Conservation (phyloP, 441 rosid species). For the Pelargonium exstipulatum region DNA sequence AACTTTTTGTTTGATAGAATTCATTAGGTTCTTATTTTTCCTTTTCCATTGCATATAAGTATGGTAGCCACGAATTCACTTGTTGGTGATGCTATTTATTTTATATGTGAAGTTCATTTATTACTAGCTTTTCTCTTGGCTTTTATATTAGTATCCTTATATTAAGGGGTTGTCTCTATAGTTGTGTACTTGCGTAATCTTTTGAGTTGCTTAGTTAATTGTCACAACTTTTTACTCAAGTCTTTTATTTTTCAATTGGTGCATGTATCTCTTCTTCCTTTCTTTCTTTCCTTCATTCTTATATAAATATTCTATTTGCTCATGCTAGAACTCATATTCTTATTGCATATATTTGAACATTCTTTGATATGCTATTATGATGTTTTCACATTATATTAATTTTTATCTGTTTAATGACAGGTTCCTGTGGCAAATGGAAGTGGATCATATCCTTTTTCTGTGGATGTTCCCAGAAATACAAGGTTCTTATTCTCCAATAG, state of each 20-base stretch:
- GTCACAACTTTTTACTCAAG: neutral
- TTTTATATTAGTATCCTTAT: neutral
- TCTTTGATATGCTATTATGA: slow-evolving; percentile 8
- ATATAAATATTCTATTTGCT: neutral
- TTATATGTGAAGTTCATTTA: neutral
- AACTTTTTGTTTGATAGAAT: neutral
- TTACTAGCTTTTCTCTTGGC: neutral
- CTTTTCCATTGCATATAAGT: neutral
- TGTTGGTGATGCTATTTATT: neutral
- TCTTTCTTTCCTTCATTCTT: no score
- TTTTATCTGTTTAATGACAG: slow-evolving; percentile 35
- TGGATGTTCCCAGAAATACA: slow-evolving; percentile 88
- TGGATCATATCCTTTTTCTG: slow-evolving; percentile 91
- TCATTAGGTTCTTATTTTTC: slow-evolving; percentile 3
- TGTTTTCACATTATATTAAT: slow-evolving; percentile 1
- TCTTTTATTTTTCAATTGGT: neutral
- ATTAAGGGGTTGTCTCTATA: slow-evolving; percentile 8
- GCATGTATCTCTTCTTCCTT: neutral
- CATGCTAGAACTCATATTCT: neutral
- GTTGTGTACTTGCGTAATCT: neutral
- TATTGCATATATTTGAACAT: neutral
- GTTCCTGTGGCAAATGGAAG: slow-evolving; percentile 99
- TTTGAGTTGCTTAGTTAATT: neutral
- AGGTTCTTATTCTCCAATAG: slow-evolving; percentile 91
- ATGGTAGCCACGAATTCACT: neutral